A percentile compares a stretch with the other conserved stretches of the same genome.
Conservation (phyloP, 352 stramenopile genomes). For the Phytophthora fragariaefolia region DNA sequence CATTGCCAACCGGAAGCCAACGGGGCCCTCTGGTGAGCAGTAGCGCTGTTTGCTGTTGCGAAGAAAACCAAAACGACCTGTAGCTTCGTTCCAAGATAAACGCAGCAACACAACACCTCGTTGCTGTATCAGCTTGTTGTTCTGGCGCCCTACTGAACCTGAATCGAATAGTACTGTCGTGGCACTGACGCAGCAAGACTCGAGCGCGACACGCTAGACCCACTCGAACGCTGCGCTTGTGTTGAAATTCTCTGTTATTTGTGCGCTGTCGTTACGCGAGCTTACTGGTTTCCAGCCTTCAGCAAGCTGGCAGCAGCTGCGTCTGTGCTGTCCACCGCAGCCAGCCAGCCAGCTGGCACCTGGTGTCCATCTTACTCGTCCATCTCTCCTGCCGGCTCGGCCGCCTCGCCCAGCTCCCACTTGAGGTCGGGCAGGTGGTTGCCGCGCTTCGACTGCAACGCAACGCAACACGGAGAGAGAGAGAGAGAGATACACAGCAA, state of each 20-base stretch:
- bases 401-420: conserved; percentile 79
- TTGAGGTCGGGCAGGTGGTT: conserved; percentile 80
- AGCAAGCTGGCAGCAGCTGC: conserved; percentile 11
- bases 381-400: conserved; percentile 86
- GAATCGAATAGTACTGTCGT: not conserved
- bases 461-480: too few relatives aligned
- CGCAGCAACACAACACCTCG: not conserved
- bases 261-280: conserved; percentile 34
- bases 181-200: not conserved
- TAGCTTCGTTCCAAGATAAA: conserved; percentile 2
- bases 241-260: conserved; percentile 41
- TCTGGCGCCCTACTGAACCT: not conserved
- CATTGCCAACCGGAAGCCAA: conserved; percentile 61
- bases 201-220: not conserved
- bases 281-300: conserved; percentile 16
- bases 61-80: not conserved
- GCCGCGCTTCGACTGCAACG: conserved; percentile 67
- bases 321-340: conserved; percentile 1
- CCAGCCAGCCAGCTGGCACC: conserved; percentile 6
- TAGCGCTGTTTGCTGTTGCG: conserved; percentile 1
- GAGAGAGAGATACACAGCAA: conserved; percentile 19
- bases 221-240: conserved; percentile 16
- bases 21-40: conserved; percentile 12
- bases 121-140: not conserved
- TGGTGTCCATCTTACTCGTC: conserved; percentile 61